Evolutionary conservation across 345 rosid species (phyloP).

Genomic region (Brassica carinata): DNA sequence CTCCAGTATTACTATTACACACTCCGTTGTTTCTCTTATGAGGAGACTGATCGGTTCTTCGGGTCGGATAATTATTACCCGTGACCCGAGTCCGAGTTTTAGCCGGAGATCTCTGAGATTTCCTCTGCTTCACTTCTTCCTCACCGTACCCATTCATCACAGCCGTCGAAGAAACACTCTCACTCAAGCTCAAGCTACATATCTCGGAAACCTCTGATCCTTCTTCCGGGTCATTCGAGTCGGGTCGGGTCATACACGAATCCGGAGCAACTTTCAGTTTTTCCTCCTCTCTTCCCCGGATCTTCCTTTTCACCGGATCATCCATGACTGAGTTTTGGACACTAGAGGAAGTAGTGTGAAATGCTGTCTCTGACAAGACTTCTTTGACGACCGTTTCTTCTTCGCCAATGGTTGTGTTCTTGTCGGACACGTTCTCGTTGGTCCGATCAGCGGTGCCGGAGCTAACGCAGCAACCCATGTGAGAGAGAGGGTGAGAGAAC

Average conservation of each 20-base stretch:
- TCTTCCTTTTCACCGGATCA: conserved; percentile 39
- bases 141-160: conserved; percentile 41
- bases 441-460: conserved; percentile 28
- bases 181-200: conserved; percentile 70
- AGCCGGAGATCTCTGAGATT: conserved; percentile 57
- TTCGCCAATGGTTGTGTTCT: conserved; percentile 41
- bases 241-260: conserved; percentile 16
- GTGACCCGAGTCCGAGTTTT: conserved; percentile 50
- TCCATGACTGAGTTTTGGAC: conserved; percentile 1
- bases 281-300: conserved; percentile 26
- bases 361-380: conserved; percentile 69
- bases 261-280: not conserved
- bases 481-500: not conserved
- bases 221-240: conserved; percentile 34
- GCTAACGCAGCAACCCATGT: conserved; percentile 85
- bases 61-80: conserved; percentile 48
- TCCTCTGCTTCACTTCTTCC: conserved; percentile 46
- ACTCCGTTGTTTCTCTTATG: conserved; percentile 39
- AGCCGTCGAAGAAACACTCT: conserved; percentile 60
- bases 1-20: conserved; percentile 21
- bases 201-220: conserved; percentile 67
- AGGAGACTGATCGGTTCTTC: conserved; percentile 61
- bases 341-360: conserved; percentile 24
- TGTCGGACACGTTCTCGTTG: conserved; percentile 22
- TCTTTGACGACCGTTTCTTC: conserved; percentile 87